Evolutionary conservation across 352 stramenopile genomes (phyloP), one percentile per base, ranked within the genome.

Genomic region (Peronospora farinosa): DNA sequence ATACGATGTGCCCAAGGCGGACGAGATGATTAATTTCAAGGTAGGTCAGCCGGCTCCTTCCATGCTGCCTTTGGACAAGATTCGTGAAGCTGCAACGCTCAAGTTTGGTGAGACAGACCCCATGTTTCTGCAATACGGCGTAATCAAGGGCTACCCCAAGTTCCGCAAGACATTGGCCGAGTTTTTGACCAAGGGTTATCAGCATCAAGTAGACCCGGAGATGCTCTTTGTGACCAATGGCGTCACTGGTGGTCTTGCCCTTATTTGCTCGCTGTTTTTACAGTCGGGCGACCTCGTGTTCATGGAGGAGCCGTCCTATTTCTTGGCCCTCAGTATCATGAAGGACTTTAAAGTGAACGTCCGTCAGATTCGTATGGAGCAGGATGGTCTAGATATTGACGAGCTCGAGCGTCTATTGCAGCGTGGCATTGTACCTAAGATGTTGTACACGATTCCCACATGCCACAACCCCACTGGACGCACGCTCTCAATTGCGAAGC

Each of bases 241-340:
- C 37, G 85, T 95, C 35, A 96, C 86, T 2, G 89, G 94, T 63
- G 90, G 80, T n/a, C 69, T 97, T n/a, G 73, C 92, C 41, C 72
- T 97, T 19, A 63, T 97, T 36, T 94, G 78, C 65, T 92, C 84
- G 38, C 69, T 95, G 30, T 93, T 87, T 48, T 76, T 89, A 16
- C 64, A 83, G 51, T 77, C 86, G 33, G 87, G 86, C 27, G 89
- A 97, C 70, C 66, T 96, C 27, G 88, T 98, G 7, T 92, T 94
- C 67, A 87, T 97, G 51, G 91, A 97, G 68, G 75, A 94, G 40
- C 93, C 93, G 25, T 95, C 88, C 15, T 97, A 98, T 71, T 98
- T 97, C 60, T 51, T 97, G 15, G 91, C 78, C 15, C 67, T 92
- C 3, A 88, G 81, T 54, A 97, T 98, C 71, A 97, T 98, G 73